A percentile compares a stretch with the other conserved stretches of the same genome.
Conservation (phyloP, 2,329 filamentous ascomycete species). For the Colletotrichum caudatum region DNA sequence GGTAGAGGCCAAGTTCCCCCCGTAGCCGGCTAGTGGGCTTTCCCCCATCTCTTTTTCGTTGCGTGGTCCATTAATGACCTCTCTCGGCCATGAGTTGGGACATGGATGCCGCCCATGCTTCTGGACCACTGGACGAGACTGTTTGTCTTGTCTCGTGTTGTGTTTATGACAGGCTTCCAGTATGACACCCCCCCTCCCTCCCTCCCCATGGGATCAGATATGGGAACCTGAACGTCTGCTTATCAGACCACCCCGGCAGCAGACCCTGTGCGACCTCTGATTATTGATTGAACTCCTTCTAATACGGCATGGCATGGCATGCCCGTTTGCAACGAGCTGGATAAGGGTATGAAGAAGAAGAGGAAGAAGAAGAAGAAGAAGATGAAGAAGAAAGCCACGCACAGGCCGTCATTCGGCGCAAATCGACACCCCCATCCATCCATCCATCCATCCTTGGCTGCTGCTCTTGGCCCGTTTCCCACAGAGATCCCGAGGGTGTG, state of each 20-base stretch:
- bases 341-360: not conserved
- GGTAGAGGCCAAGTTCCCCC: no score
- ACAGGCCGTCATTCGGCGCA: slow-evolving; percentile 25
- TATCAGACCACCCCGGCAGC: slow-evolving; percentile 16
- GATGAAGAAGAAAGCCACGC: not conserved
- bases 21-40: no score
- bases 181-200: not conserved
- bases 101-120: not conserved
- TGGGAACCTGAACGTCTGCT: slow-evolving; percentile 14
- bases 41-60: not conserved
- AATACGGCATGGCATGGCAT: not conserved
- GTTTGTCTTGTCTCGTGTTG: not conserved
- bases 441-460: slow-evolving; percentile 2
- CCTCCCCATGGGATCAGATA: slow-evolving; percentile 9
- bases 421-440: not conserved
- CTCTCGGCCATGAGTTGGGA: not conserved
- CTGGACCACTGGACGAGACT: not conserved
- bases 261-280: not conserved
- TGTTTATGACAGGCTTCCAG: slow-evolving; percentile 3
- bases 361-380: no score
- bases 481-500: slow-evolving; percentile 36
- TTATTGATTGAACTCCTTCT: not conserved
- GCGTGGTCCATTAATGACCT: not conserved
- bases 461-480: slow-evolving; percentile 23
- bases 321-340: not conserved